phyloP scores from a whole-genome alignment of 805 yeast species.

The Ogataea angusta region DNA sequence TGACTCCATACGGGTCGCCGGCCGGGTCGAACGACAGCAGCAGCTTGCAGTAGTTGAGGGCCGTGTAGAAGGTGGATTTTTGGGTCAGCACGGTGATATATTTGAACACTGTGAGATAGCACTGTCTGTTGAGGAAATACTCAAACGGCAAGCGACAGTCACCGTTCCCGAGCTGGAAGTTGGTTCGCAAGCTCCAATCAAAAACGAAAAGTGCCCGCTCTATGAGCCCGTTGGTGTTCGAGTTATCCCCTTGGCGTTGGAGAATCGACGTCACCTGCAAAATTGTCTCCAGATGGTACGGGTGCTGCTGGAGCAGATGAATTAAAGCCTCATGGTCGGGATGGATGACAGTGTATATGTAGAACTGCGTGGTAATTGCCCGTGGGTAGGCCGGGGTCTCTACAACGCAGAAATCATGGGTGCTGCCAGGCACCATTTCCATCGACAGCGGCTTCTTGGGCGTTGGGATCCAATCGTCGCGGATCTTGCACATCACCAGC shows the following conservation, averaged over 20 bases:
- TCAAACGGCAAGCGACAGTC: slow-evolving; percentile 73
- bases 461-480: slow-evolving; percentile 81
- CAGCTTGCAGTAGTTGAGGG: slow-evolving; percentile 69
- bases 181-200: slow-evolving; percentile 66
- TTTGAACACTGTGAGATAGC: slow-evolving; percentile 70
- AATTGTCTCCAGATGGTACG: slow-evolving; percentile 77
- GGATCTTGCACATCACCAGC: slow-evolving; percentile 62
- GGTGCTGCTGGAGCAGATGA: slow-evolving; percentile 52
- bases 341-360: slow-evolving; percentile 61
- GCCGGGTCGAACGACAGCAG: slow-evolving; percentile 65
- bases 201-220: slow-evolving; percentile 78
- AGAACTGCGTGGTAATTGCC: slow-evolving; percentile 43
- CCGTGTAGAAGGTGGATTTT: slow-evolving; percentile 74
- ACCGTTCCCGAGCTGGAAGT: slow-evolving; percentile 55
- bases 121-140: slow-evolving; percentile 69
- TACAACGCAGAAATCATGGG: slow-evolving; percentile 49
- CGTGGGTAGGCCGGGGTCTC: slow-evolving; percentile 28
- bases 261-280: slow-evolving; percentile 73
- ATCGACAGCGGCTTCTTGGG: slow-evolving; percentile 55
- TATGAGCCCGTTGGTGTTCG: slow-evolving; percentile 67
- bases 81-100: slow-evolving; percentile 69
- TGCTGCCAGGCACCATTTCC: slow-evolving; percentile 47
- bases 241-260: slow-evolving; percentile 72
- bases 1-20: slow-evolving; percentile 81
- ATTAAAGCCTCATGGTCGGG: slow-evolving; percentile 78